Conservation (phyloP, 164 flowering plant species). For the Tetrastigma voinierianum region DNA sequence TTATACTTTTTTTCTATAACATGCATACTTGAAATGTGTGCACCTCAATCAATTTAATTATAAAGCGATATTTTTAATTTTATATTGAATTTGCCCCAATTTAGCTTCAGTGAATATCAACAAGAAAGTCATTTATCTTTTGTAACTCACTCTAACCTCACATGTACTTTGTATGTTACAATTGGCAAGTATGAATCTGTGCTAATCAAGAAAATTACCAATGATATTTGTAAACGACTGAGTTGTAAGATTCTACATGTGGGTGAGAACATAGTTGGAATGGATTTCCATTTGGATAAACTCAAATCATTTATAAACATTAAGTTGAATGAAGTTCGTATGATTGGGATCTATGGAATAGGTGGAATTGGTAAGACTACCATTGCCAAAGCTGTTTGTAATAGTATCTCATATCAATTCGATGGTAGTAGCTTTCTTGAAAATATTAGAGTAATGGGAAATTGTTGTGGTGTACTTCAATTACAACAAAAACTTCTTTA, state of each 20-base stretch:
- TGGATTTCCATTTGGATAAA: not conserved
- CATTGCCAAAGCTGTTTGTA: not conserved
- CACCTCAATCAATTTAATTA: too few relatives aligned
- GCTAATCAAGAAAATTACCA: not conserved
- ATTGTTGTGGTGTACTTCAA: not conserved
- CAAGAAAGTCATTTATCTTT: too few relatives aligned
- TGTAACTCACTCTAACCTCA: too few relatives aligned
- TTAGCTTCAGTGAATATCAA: too few relatives aligned
- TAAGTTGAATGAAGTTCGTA: not conserved
- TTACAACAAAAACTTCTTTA: not conserved
- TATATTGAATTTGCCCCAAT: too few relatives aligned
- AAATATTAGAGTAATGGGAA: not conserved
- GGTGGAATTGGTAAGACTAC: constrained; percentile 7
- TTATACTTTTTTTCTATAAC: too few relatives aligned
- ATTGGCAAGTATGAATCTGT: constrained; percentile 4
- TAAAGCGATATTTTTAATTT: too few relatives aligned
- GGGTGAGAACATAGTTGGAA: constrained; percentile 1
- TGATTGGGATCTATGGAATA: constrained; percentile 1
- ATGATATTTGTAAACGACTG: not conserved
- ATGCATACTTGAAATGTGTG: too few relatives aligned
- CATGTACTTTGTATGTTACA: too few relatives aligned
- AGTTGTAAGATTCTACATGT: not conserved
- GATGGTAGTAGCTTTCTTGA: constrained; percentile 2
- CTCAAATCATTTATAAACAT: not conserved
- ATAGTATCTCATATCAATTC: not conserved